phyloP scores from a whole-genome alignment of 2,329 filamentous ascomycete genomes.

The Cryphonectria radicalis region DNA sequence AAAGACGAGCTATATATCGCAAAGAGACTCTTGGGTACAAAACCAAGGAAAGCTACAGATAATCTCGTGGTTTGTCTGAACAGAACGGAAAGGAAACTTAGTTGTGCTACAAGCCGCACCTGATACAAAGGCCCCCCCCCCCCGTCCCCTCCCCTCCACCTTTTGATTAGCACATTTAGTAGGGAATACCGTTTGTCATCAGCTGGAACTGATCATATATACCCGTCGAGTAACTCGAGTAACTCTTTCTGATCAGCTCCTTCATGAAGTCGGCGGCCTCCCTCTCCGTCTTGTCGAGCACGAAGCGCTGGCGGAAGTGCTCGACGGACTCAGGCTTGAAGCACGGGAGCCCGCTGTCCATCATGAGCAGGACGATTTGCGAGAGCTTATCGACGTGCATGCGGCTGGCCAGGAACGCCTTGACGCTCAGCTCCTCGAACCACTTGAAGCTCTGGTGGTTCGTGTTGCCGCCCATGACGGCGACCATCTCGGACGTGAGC shows the following conservation, averaged over 20 bases:
- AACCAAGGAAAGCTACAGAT: not conserved
- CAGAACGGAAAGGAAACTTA: too few species aligned
- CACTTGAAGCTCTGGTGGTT: constrained; percentile 88
- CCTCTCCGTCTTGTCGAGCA: constrained; percentile 85
- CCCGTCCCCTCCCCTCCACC: too few species aligned
- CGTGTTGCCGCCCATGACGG: constrained; percentile 92
- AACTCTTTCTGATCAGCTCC: constrained; percentile 86
- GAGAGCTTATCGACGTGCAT: constrained; percentile 87
- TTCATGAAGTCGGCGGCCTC: constrained; percentile 96
- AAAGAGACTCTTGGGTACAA: too few species aligned
- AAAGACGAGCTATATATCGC: not conserved
- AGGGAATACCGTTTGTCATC: constrained; percentile 95
- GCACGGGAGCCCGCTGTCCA: constrained; percentile 93
- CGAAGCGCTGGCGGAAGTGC: constrained; percentile 91
- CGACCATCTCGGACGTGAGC: constrained; percentile 94
- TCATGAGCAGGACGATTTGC: constrained; percentile 91
- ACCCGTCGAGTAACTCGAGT: constrained; percentile 87
- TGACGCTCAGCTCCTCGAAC: constrained; percentile 96
- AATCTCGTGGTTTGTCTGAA: not conserved
- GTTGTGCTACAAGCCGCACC: not conserved
- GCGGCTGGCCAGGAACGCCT: constrained; percentile 87
- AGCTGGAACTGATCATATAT: constrained; percentile 98
- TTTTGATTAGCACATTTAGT: constrained; percentile 49
- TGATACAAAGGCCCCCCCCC: not conserved
- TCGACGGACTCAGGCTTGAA: constrained; percentile 96